phyloP scores from a whole-genome alignment of 176 grass and related monocot species.

The Miscanthus lutarioriparius region DNA sequence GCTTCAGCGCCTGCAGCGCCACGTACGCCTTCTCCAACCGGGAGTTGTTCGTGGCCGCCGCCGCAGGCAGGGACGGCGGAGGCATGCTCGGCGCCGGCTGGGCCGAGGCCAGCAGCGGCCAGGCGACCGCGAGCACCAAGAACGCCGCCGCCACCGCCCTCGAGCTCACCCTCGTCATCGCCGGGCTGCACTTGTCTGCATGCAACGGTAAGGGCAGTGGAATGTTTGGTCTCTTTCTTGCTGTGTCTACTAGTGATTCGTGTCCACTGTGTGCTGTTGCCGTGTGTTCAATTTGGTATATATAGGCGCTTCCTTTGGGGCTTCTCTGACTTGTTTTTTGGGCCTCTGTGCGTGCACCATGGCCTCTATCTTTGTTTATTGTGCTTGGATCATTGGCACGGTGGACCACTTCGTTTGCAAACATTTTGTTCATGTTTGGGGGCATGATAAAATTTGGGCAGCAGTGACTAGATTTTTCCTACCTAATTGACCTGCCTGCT shows the following conservation, averaged over 20 bases:
- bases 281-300: conserved; percentile 49
- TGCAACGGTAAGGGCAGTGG: not conserved
- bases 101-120: conserved; percentile 39
- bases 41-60: conserved; percentile 52
- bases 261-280: conserved; percentile 33
- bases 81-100: conserved; percentile 39
- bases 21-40: conserved; percentile 67
- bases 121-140: conserved; percentile 29
- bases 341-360: conserved; percentile 29
- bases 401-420: conserved; percentile 31
- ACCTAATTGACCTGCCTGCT: conserved; percentile 7
- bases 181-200: conserved; percentile 4
- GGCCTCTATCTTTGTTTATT: conserved; percentile 23
- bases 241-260: conserved; percentile 17
- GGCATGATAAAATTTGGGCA: not conserved
- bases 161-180: conserved; percentile 37
- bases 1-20: conserved; percentile 82
- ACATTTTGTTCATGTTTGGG: conserved; percentile 7
- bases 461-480: conserved; percentile 16
- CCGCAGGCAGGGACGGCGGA: conserved; percentile 2
- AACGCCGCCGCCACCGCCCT: conserved; percentile 15
- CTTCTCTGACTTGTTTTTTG: not conserved
- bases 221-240: conserved; percentile 24
- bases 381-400: conserved; percentile 24
- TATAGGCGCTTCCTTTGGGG: conserved; percentile 38